Base-by-base conservation (phyloP, 768 basidiomycete genomes). In the Lactifluus pinguis region DNA sequence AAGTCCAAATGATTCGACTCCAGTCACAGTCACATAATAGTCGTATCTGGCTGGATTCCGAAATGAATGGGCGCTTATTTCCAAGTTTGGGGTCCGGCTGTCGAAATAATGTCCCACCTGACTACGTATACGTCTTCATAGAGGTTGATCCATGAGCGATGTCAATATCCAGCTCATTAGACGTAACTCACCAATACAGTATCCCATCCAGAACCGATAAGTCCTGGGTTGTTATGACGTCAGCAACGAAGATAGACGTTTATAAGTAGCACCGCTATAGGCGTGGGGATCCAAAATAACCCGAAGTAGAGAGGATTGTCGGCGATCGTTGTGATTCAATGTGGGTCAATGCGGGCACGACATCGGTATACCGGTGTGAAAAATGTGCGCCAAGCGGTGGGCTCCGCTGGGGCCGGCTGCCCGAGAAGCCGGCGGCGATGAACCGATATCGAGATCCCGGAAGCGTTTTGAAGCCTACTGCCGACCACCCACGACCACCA, bases 371-470 rank as follows among this genome's bases (percentile, higher is more conserved):
- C 10, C 25, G 2, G 6, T 29, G 49, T 49, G 49, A 29, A 30
- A 49, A 32, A 32, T 17, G 41, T 10, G 17, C 6, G 49, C 49
- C 17, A 14, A 32, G 49, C 30, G 30, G 13, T n/a, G 14, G 32
- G 32, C 42, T 13, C 54, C 15, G 42, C 44, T 36, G 19, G 25
- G 6, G 14, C 30, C 29, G 30, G n/a, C 47, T 55, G 13, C n/a
- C 54, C 54, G 54, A 55, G 14, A 0, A 8, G 42, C 10, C 25
- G 59, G 52, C 53, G 47, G 17, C 21, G 44, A 47, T 32, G 44
- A 47, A 55, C 44, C 14, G 44, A 15, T 25, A 60, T 59, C 58
- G 19, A 29, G 58, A 59, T 59, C 52, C 53, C 44, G 19, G 32
- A 29, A 44, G 30, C 53, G 25, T 7, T 45, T 42, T 45, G 19